Conservation (phyloP, 2,329 filamentous ascomycete species). For the Didymella segeticola region DNA sequence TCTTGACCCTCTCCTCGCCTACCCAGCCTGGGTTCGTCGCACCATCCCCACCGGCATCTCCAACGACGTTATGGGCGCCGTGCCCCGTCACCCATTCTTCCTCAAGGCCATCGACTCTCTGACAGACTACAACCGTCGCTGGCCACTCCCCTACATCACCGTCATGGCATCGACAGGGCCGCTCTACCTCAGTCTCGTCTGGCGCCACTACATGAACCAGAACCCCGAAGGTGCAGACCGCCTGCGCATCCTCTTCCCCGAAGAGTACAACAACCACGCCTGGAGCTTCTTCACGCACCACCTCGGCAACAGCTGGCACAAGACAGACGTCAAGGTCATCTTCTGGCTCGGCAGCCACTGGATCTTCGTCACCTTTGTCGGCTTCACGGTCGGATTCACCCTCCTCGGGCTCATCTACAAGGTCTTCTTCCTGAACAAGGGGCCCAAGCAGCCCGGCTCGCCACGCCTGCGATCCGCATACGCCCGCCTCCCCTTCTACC, state of each 20-base stretch:
- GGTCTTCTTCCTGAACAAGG: conserved; percentile 52
- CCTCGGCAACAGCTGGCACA: conserved; percentile 70
- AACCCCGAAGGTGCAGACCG: conserved; percentile 58
- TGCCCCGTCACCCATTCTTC: conserved; percentile 78
- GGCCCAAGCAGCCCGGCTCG: conserved; percentile 20
- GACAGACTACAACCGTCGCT: conserved; percentile 71
- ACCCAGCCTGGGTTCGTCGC: conserved; percentile 73
- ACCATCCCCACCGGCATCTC: conserved; percentile 80
- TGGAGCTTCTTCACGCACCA: conserved; percentile 78
- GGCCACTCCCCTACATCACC: conserved; percentile 75
- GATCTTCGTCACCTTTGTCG: conserved; percentile 62
- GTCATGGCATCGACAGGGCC: conserved; percentile 83
- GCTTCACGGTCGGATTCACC: conserved; percentile 60
- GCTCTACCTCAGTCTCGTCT: conserved; percentile 76
- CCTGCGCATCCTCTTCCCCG: conserved; percentile 71
- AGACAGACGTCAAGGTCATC: conserved; percentile 67
- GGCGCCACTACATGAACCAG: conserved; percentile 73
- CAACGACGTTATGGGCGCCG: conserved; percentile 79
- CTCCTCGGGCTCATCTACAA: conserved; percentile 61
- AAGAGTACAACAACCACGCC: conserved; percentile 70
- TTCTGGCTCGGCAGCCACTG: conserved; percentile 68
- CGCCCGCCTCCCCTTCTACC: conserved; percentile 44
- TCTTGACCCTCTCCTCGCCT: conserved; percentile 71
- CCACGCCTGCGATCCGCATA: conserved; percentile 29
- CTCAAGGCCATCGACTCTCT: conserved; percentile 71